A percentile compares a stretch with the other conserved stretches of the same genome.
Evolutionary conservation across 2,329 filamentous ascomycete species (phyloP).

Genomic region (Periconia sp.): DNA sequence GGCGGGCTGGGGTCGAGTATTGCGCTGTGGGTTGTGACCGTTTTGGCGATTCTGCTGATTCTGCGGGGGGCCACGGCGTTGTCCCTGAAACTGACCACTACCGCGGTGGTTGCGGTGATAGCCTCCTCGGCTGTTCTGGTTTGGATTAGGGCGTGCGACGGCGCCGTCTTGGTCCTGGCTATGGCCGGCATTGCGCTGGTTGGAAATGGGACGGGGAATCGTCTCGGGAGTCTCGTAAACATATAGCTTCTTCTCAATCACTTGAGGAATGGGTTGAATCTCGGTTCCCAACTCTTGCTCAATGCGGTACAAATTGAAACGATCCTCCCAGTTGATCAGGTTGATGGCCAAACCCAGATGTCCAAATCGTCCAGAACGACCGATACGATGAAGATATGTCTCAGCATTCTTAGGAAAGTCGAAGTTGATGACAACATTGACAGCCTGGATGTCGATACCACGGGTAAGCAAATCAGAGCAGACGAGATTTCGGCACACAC

Average conservation of each 20-base stretch:
- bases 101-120: constrained; percentile 38
- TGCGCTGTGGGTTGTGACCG: constrained; percentile 42
- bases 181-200: constrained; percentile 34
- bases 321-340: constrained; percentile 98
- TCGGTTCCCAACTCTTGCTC: constrained; percentile 97
- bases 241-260: constrained; percentile 97
- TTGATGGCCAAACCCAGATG: constrained; percentile 98
- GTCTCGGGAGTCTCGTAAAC: constrained; percentile 96
- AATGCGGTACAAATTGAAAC: constrained; percentile 98
- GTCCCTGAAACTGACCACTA: constrained; percentile 40
- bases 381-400: constrained; percentile 97
- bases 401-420: constrained; percentile 99
- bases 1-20: constrained; percentile 38
- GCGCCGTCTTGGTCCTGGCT: constrained; percentile 34
- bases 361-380: constrained; percentile 94
- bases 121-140: constrained; percentile 29
- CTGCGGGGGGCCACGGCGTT: constrained; percentile 29
- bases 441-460: constrained; percentile 98
- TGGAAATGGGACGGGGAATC: constrained; percentile 82
- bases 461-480: constrained; percentile 97
- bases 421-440: constrained; percentile 99
- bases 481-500: constrained; percentile 95
- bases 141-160: constrained; percentile 22
- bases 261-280: constrained; percentile 92
- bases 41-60: constrained; percentile 41